Evolutionary conservation across 2,329 filamentous ascomycete species (phyloP).

Genomic region (Claviceps sp.): DNA sequence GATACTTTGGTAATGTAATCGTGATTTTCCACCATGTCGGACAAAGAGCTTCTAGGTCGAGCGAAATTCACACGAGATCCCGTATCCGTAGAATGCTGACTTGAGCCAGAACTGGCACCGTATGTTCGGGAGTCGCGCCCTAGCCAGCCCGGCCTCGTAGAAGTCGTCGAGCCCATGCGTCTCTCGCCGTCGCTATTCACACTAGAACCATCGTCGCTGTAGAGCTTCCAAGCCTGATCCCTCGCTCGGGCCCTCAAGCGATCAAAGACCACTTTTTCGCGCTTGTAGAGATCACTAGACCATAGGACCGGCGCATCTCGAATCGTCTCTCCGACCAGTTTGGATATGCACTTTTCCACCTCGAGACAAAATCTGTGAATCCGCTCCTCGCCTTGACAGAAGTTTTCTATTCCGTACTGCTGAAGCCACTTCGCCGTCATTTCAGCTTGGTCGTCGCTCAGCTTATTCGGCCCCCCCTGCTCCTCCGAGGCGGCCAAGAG

Average conservation of each 20-base stretch:
- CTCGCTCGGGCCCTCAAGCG: slow-evolving; percentile 29
- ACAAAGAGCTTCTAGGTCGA: slow-evolving; percentile 40
- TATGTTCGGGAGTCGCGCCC: slow-evolving; percentile 33
- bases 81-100: slow-evolving; percentile 58
- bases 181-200: slow-evolving; percentile 42
- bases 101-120: slow-evolving; percentile 44
- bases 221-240: slow-evolving; percentile 27
- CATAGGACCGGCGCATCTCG: slow-evolving; percentile 77
- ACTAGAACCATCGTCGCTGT: slow-evolving; percentile 36
- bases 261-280: slow-evolving; percentile 55
- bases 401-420: slow-evolving; percentile 73
- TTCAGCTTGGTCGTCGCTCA: slow-evolving; percentile 89
- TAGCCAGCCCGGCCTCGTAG: slow-evolving; percentile 36
- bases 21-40: slow-evolving; percentile 55
- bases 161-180: slow-evolving; percentile 25
- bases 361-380: slow-evolving; percentile 91
- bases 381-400: slow-evolving; percentile 86
- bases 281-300: slow-evolving; percentile 78
- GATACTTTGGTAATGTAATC: slow-evolving; percentile 59
- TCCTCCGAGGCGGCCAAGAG: slow-evolving; percentile 70
- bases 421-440: slow-evolving; percentile 74
- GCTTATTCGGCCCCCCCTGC: slow-evolving; percentile 83
- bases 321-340: slow-evolving; percentile 72
- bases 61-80: slow-evolving; percentile 45
- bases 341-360: slow-evolving; percentile 72